These are phyloP conservation scores for Poronia punctata DNA, from an alignment of 495 filamentous ascomycete species.

Conservation along the genomic window DNA sequence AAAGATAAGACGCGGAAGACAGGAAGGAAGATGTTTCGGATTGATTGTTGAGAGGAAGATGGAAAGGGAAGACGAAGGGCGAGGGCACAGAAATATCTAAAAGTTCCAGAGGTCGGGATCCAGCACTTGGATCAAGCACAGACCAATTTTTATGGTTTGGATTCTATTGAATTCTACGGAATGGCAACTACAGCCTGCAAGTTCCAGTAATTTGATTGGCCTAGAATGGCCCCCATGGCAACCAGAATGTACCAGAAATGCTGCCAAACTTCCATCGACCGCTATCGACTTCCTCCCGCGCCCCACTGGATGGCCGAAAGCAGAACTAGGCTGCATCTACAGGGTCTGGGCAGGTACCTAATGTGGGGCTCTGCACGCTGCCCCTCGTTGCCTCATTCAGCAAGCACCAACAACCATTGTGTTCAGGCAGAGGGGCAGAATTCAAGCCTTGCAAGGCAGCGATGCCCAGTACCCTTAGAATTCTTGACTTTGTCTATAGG, in stretches of 20 bases:
- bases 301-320: slow-evolving; percentile 11
- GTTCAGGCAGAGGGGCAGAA: background rate
- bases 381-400: slow-evolving; percentile 7
- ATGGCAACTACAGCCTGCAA: slow-evolving; percentile 12
- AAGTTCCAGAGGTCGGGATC: slow-evolving; percentile 9
- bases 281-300: background rate
- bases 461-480: background rate
- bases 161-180: slow-evolving; percentile 33
- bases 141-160: slow-evolving; percentile 26
- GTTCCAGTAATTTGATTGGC: slow-evolving; percentile 18
- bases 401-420: too few relatives aligned
- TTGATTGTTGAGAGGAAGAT: slow-evolving; percentile 9
- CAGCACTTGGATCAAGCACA: slow-evolving; percentile 18
- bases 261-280: background rate
- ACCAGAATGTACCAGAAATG: slow-evolving; percentile 14
- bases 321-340: slow-evolving; percentile 2
- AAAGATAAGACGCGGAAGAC: background rate
- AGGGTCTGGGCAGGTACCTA: background rate
- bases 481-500: background rate
- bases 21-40: slow-evolving; percentile 6
- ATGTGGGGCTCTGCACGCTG: background rate
- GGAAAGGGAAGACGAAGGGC: slow-evolving; percentile 8
- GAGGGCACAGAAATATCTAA: slow-evolving; percentile 17
- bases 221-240: slow-evolving; percentile 12
- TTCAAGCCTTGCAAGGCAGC: slow-evolving; percentile 1